Conservation (phyloP, 495 filamentous ascomycete species). For the Lophiostoma macrostomum region DNA sequence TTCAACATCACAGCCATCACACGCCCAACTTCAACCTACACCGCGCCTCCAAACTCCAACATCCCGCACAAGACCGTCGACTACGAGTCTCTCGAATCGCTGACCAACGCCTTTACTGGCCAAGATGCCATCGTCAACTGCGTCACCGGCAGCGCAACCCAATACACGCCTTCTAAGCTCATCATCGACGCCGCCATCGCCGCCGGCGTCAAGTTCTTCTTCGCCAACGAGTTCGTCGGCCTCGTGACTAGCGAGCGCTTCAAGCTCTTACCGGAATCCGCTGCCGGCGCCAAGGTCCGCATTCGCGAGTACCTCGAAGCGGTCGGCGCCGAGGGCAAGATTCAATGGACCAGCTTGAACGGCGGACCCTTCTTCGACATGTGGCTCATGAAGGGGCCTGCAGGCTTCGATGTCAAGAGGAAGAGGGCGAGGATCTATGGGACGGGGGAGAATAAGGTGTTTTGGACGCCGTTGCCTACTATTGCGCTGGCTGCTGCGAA, state of each 20-base stretch:
- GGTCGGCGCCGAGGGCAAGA: slow-evolving; percentile 8
- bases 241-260: slow-evolving; percentile 8
- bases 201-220: slow-evolving; percentile 33
- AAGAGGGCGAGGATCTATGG: slow-evolving; percentile 25
- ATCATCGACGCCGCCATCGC: slow-evolving; percentile 30
- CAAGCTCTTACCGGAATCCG: slow-evolving; percentile 8
- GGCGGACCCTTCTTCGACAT: slow-evolving; percentile 34
- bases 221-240: slow-evolving; percentile 31
- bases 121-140: slow-evolving; percentile 26
- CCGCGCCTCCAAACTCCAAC: slow-evolving; percentile 1
- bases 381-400: slow-evolving; percentile 32
- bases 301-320: slow-evolving; percentile 20
- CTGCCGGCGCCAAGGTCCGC: slow-evolving; percentile 22
- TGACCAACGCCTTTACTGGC: slow-evolving; percentile 11
- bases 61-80: slow-evolving; percentile 11
- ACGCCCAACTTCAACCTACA: slow-evolving; percentile 19
- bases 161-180: slow-evolving; percentile 15
- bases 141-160: slow-evolving; percentile 19
- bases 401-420: slow-evolving; percentile 28
- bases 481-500: slow-evolving; percentile 16
- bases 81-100: slow-evolving; percentile 28
- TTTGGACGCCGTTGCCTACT: slow-evolving; percentile 28
- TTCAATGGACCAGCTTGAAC: slow-evolving; percentile 27
- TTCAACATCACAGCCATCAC: slow-evolving; percentile 26
- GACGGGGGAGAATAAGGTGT: slow-evolving; percentile 22